Evolutionary conservation across 1,139 yeast species (phyloP).

Genomic region (Cylindricascospora bacillispora): DNA sequence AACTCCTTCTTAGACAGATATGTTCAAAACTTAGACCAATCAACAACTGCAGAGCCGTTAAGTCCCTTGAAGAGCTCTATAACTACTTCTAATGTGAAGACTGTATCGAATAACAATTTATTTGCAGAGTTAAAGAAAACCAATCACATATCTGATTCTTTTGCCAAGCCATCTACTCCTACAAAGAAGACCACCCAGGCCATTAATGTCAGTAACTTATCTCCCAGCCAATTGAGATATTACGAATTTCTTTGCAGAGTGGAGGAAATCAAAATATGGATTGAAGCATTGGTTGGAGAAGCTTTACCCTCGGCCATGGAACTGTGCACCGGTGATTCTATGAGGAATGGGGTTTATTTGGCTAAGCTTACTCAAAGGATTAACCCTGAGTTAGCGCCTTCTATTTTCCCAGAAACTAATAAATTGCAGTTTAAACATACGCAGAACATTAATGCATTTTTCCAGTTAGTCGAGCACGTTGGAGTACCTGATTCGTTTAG

Average conservation of each 20-base stretch:
- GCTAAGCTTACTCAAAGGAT: slow-evolving; percentile 69
- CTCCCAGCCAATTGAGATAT: slow-evolving; percentile 29
- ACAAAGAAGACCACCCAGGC: no score
- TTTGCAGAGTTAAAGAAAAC: neutral
- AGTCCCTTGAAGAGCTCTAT: no score
- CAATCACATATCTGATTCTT: no score
- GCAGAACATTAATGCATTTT: slow-evolving; percentile 81
- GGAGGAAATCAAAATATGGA: slow-evolving; percentile 73
- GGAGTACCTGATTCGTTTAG: slow-evolving; percentile 77
- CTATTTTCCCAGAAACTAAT: slow-evolving; percentile 39
- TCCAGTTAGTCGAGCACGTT: slow-evolving; percentile 54
- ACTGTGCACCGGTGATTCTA: slow-evolving; percentile 40
- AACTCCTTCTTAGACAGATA: no score
- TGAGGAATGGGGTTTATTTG: slow-evolving; percentile 73
- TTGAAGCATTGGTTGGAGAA: slow-evolving; percentile 45
- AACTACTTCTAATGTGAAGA: no score
- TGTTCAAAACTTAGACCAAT: no score
- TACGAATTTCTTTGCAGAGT: slow-evolving; percentile 86
- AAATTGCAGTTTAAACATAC: slow-evolving; percentile 79
- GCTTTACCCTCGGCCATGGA: slow-evolving; percentile 41
- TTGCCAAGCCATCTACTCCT: neutral
- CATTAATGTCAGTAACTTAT: no score
- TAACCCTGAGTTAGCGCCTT: slow-evolving; percentile 50
- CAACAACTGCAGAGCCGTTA: no score
- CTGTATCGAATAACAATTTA: no score